Evolutionary conservation across 306 rosid genomes (phyloP), one percentile per base, ranked within the genome.

Genomic region (Begonia masoniana): DNA sequence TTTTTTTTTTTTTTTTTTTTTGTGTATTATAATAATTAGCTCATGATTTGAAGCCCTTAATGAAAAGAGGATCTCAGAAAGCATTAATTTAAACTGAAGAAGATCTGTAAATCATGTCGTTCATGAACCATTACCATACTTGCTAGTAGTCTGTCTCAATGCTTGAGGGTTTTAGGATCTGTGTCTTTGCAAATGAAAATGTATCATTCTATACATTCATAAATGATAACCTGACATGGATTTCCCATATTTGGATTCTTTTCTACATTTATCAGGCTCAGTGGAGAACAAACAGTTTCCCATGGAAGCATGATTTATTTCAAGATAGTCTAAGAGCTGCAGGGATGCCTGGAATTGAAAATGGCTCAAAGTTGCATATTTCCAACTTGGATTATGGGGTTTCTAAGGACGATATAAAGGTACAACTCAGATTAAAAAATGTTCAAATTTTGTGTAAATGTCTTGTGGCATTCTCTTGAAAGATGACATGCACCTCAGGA

Each of bases 321-420:
- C 96, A 91, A 74, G 99, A 91, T 69, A 81, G 99, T 78, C 62
- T 91, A 52, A 81, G 91, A 86, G 99, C 99, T 81, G 85, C 94
- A 6, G 99, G 99, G 62, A 79, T 91, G 61, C 78, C 86, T 49
- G 96, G 94, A 61, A 49, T 91, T 59, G 96, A 86, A 70, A 75
- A 81, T 51, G 96, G 95, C 67, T 78, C 96, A 23, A 91, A 83
- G 67, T 73, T 31, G 39, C 39, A 31, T 31, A 31, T 31, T 31
- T 31, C 39, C 9, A 31, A 31, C 39, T 31, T 31, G 39, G 39
- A 31, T 73, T 67, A 58, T 68, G 99, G 99, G 58, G 99, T 91
- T 61, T 83, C 99, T 73, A 85, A 91, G 70, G 96, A 91, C 68
- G 99, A 91, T 69, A 83, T 91, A 83, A 81, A 92, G 99, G 99